Conservation (phyloP, 768 basidiomycete genomes). For the Sistotremastrum suecicum region DNA sequence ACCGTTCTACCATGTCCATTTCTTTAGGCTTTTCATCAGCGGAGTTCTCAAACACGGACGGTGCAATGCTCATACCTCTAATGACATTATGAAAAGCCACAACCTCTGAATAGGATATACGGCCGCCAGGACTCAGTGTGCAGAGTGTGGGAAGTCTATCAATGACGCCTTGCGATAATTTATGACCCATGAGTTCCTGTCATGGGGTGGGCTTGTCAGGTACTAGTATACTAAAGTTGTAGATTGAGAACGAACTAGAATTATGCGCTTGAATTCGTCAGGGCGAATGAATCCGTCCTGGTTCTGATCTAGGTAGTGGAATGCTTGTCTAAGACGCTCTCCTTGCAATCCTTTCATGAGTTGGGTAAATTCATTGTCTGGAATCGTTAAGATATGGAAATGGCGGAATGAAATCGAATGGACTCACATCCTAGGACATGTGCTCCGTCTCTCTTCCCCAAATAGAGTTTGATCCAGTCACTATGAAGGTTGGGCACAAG, state of each 20-base stretch:
- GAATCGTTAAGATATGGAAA: background rate
- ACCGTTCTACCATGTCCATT: slow-evolving; percentile 96
- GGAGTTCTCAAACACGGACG: background rate
- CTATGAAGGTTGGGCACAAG: slow-evolving; percentile 19
- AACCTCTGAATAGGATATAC: slow-evolving; percentile 93
- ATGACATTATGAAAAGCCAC: slow-evolving; percentile 95
- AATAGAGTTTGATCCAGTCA: slow-evolving; percentile 93
- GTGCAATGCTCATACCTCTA: slow-evolving; percentile 41
- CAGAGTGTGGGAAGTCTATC: slow-evolving; percentile 87
- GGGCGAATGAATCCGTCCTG: slow-evolving; percentile 90
- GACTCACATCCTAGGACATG: slow-evolving; percentile 84
- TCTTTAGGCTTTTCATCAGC: slow-evolving; percentile 26
- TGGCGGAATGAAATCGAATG: background rate
- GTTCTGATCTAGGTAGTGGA: slow-evolving; percentile 80
- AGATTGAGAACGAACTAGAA: slow-evolving; percentile 45
- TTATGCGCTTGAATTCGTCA: slow-evolving; percentile 90
- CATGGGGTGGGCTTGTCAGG: background rate
- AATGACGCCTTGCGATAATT: slow-evolving; percentile 86
- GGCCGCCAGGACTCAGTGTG: slow-evolving; percentile 74
- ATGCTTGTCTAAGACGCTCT: slow-evolving; percentile 92
- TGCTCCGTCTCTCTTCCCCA: slow-evolving; percentile 82
- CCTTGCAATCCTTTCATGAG: slow-evolving; percentile 98
- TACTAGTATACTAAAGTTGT: background rate
- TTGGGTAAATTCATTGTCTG: slow-evolving; percentile 95
- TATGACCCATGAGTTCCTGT: slow-evolving; percentile 94